phyloP scores from a whole-genome alignment of 2,329 filamentous ascomycete species.

The Colletotrichum sp. region DNA sequence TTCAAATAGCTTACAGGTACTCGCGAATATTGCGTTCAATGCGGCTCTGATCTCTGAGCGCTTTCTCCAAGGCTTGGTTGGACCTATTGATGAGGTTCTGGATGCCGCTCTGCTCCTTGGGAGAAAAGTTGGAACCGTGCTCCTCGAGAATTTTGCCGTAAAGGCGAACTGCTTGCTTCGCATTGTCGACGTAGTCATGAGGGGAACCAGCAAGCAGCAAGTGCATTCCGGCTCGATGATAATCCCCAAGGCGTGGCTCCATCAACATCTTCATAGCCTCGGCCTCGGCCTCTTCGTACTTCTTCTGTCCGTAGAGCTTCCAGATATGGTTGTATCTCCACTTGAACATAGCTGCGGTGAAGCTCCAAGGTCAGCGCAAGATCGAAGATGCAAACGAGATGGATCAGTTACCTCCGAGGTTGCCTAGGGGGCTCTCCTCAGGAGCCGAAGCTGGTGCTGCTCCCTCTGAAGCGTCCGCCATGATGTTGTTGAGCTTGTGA shows the following conservation, averaged over 20 bases:
- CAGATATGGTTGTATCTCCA: not conserved
- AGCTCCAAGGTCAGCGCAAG: not conserved
- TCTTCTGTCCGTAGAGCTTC: not conserved
- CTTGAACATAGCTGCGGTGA: not conserved
- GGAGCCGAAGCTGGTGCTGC: not conserved
- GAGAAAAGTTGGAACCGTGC: not conserved
- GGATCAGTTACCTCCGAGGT: not conserved
- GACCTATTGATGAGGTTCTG: not conserved
- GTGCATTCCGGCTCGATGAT: not conserved
- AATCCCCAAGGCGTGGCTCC: not conserved
- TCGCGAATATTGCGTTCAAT: not conserved
- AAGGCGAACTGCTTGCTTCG: not conserved
- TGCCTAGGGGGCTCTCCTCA: not conserved
- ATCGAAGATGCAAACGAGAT: not conserved
- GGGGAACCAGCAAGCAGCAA: not conserved
- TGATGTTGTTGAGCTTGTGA: not conserved
- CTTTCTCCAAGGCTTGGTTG: not conserved
- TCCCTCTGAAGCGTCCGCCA: not conserved
- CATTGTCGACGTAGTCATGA: not conserved
- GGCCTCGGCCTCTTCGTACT: not conserved
- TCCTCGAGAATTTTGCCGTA: not conserved
- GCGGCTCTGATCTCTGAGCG: not conserved
- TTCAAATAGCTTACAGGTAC: not conserved
- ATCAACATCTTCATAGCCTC: not conserved
- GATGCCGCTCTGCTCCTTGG: not conserved